Percentiles rank a stretch among this genome's conserved stretches.
These are phyloP conservation scores for Aureococcus anophagefferens DNA, from an alignment of 108 stramenopile species.

Conservation along the genomic window DNA sequence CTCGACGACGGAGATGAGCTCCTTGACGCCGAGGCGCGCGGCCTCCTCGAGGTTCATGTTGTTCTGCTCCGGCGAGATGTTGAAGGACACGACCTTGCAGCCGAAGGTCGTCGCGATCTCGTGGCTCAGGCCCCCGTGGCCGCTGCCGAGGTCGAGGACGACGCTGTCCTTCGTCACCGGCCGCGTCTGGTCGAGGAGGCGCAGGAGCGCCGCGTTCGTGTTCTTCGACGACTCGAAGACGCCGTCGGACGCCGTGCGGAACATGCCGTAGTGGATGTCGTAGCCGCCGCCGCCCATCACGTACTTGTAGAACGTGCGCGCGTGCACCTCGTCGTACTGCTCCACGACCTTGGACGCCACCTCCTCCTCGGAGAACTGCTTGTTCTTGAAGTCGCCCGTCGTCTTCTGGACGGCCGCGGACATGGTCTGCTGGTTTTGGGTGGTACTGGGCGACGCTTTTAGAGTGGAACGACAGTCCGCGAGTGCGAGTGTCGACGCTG, in stretches of 20 bases:
- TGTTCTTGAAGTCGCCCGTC: neutral
- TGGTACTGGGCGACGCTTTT: too few relatives aligned
- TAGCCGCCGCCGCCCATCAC: conserved; percentile 1
- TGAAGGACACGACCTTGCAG: neutral
- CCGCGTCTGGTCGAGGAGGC: neutral
- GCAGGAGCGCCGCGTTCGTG: neutral
- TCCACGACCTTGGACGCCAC: neutral
- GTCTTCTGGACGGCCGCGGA: too few relatives aligned
- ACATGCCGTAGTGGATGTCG: conserved; percentile 1
- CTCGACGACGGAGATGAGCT: neutral
- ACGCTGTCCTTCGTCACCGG: neutral
- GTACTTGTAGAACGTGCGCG: neutral
- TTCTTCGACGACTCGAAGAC: neutral
- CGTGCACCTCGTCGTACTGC: neutral
- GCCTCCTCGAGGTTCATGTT: neutral
- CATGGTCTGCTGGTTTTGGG: too few relatives aligned
- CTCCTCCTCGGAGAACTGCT: neutral
- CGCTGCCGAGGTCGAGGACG: neutral
- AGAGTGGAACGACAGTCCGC: too few relatives aligned
- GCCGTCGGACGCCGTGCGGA: neutral
- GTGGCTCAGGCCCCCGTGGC: neutral
- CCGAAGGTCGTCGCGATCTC: neutral
- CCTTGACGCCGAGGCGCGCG: neutral
- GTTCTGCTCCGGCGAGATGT: neutral
- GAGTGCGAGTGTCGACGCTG: too few relatives aligned